Evolutionary conservation across 2,329 filamentous ascomycete species (phyloP).

Genomic region (Clonostachys sp.): DNA sequence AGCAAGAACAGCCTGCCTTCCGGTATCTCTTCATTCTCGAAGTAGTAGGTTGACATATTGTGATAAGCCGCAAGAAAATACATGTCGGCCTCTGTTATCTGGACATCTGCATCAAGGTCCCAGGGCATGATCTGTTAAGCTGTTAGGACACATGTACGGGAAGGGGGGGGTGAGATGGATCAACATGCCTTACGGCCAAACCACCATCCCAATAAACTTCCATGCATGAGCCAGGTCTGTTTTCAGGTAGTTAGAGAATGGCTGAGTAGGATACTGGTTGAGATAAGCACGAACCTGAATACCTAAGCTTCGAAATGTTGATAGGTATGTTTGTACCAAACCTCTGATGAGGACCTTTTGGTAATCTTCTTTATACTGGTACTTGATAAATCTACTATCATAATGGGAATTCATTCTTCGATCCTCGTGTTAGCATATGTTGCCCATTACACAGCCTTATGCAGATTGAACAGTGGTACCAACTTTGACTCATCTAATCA

Average conservation of each 20-base stretch:
- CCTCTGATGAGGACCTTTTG: conserved; percentile 58
- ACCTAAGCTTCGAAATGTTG: conserved; percentile 59
- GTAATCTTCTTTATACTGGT: conserved; percentile 43
- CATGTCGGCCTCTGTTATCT: conserved; percentile 64
- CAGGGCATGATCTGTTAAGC: conserved; percentile 61
- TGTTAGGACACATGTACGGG: not conserved
- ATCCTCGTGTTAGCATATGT: too few species aligned
- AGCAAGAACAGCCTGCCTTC: conserved; percentile 39
- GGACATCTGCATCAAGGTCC: conserved; percentile 75
- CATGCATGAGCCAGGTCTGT: conserved; percentile 78
- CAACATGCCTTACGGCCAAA: conserved; percentile 57
- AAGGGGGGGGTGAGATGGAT: not conserved
- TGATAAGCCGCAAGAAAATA: conserved; percentile 60
- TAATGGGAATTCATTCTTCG: conserved; percentile 17
- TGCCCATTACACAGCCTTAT: too few species aligned
- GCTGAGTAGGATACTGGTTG: too few species aligned
- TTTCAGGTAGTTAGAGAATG: too few species aligned
- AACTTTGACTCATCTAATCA: too few species aligned
- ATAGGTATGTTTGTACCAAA: conserved; percentile 68
- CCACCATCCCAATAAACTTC: conserved; percentile 85
- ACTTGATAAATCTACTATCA: conserved; percentile 30
- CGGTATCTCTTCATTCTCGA: conserved; percentile 28
- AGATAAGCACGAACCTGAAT: conserved; percentile 28
- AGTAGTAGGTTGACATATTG: conserved; percentile 52
- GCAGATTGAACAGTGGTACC: too few species aligned